Conservation (phyloP, 2,329 filamentous ascomycete species). For the Fusarium torulosum region DNA sequence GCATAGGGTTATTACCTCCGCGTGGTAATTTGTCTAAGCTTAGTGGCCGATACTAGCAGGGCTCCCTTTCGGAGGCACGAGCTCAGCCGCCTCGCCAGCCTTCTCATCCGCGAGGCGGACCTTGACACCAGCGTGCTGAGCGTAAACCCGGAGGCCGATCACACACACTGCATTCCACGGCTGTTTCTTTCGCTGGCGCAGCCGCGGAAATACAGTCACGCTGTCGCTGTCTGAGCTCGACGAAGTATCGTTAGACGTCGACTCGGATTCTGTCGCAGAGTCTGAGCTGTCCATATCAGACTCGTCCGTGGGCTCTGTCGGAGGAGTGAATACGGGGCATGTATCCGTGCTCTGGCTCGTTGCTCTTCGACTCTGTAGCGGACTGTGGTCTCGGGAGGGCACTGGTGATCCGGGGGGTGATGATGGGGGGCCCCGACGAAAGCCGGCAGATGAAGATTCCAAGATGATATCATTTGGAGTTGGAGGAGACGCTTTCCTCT, state of each 20-base stretch:
- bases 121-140: conserved; percentile 52
- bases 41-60: conserved; percentile 13
- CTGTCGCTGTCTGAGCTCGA: conserved; percentile 41
- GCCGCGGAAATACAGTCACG: background rate
- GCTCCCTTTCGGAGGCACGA: conserved; percentile 32
- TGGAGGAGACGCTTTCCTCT: conserved; percentile 8
- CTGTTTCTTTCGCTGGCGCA: conserved; percentile 35
- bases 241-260: conserved; percentile 42
- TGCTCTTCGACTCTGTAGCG: conserved; percentile 15
- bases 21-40: background rate
- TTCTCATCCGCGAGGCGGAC: conserved; percentile 53
- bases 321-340: conserved; percentile 30
- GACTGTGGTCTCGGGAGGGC: conserved; percentile 9
- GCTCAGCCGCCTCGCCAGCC: conserved; percentile 44
- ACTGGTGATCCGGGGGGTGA: conserved; percentile 10
- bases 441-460: background rate
- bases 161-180: conserved; percentile 60
- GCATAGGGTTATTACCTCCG: background rate
- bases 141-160: conserved; percentile 56
- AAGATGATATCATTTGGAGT: background rate
- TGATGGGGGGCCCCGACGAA: background rate
- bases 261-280: conserved; percentile 43
- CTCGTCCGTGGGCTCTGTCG: conserved; percentile 28
- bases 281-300: conserved; percentile 33
- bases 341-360: conserved; percentile 31